These are phyloP conservation scores for Rhizopogon vesiculosus DNA, from an alignment of 768 basidiomycete species.

Conservation along the genomic window DNA sequence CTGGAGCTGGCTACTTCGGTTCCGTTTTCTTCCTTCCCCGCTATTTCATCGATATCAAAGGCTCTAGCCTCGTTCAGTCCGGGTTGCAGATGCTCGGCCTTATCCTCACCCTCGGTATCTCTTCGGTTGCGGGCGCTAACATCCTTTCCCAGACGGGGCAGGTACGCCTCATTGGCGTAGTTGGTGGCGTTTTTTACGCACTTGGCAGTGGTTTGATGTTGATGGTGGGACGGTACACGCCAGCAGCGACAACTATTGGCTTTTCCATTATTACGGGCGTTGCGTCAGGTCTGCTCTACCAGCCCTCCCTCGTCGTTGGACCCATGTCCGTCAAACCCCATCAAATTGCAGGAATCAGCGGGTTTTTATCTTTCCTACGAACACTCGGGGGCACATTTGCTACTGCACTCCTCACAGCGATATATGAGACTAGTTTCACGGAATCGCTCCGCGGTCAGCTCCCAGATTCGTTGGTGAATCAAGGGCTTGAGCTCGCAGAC, in stretches of 20 bases:
- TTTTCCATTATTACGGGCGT: constrained; percentile 26
- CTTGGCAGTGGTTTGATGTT: constrained; percentile 29
- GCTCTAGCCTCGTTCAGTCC: constrained; percentile 26
- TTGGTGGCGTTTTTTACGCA: constrained; percentile 27
- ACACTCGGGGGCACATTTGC: constrained; percentile 30
- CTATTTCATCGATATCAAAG: constrained; percentile 33
- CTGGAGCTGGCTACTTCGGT: constrained; percentile 33
- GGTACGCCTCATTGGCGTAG: constrained; percentile 25
- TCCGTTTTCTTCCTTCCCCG: constrained; percentile 34
- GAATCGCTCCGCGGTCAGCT: constrained; percentile 21
- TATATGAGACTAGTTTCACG: constrained; percentile 29
- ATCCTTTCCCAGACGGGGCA: constrained; percentile 26
- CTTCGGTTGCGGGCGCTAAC: constrained; percentile 31
- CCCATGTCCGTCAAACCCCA: constrained; percentile 30
- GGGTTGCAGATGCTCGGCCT: constrained; percentile 32
- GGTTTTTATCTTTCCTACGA: constrained; percentile 30
- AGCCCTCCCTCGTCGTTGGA: constrained; percentile 30
- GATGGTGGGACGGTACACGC: constrained; percentile 24
- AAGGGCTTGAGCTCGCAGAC: constrained; percentile 28
- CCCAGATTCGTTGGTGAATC: constrained; percentile 23
- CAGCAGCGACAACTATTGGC: constrained; percentile 23
- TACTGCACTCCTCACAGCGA: constrained; percentile 29
- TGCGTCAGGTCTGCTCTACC: constrained; percentile 29
- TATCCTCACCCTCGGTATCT: constrained; percentile 27
- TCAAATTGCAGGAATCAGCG: constrained; percentile 31